phyloP scores from a whole-genome alignment of 2,329 filamentous ascomycete species.

The Epichloe elymi region DNA sequence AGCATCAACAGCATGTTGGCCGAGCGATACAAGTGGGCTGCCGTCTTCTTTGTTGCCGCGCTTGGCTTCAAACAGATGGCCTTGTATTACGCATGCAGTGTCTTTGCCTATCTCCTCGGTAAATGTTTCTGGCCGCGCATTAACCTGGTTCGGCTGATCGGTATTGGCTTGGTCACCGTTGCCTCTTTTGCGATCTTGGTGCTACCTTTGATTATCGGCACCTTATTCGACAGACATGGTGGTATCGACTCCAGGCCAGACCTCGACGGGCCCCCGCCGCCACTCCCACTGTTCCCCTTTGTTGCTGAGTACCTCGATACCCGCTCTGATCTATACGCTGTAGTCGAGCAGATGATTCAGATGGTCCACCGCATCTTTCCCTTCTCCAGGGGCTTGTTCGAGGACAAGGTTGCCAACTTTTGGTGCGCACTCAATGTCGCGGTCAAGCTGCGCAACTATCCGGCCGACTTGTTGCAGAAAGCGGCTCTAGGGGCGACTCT shows the following conservation, averaged over 20 bases:
- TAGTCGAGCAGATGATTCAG: conserved; percentile 68
- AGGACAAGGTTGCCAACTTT: conserved; percentile 97
- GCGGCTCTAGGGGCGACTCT: conserved; percentile 65
- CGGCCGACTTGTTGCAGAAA: conserved; percentile 57
- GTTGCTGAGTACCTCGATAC: conserved; percentile 47
- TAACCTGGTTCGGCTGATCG: conserved; percentile 53
- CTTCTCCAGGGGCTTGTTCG: conserved; percentile 88
- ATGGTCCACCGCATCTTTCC: conserved; percentile 88
- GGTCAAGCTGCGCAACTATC: conserved; percentile 71
- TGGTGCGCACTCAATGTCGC: conserved; percentile 90
- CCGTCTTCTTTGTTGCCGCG: conserved; percentile 83
- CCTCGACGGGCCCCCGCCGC: conserved; percentile 42
- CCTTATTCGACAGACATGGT: conserved; percentile 53
- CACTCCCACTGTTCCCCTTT: conserved; percentile 48
- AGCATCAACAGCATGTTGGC: conserved; percentile 82
- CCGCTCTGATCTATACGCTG: conserved; percentile 57
- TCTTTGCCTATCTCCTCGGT: conserved; percentile 85
- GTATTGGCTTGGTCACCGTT: conserved; percentile 61
- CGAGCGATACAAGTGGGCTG: conserved; percentile 73
- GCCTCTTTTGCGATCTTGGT: conserved; percentile 63
- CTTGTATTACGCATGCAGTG: conserved; percentile 84
- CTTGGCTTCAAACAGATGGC: conserved; percentile 99
- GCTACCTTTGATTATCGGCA: conserved; percentile 60
- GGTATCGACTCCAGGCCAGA: conserved; percentile 46
- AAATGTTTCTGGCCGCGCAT: conserved; percentile 67